These are phyloP conservation scores for Aspergillus sp. DNA, from an alignment of 2,329 filamentous ascomycete species.

Conservation along the genomic window DNA sequence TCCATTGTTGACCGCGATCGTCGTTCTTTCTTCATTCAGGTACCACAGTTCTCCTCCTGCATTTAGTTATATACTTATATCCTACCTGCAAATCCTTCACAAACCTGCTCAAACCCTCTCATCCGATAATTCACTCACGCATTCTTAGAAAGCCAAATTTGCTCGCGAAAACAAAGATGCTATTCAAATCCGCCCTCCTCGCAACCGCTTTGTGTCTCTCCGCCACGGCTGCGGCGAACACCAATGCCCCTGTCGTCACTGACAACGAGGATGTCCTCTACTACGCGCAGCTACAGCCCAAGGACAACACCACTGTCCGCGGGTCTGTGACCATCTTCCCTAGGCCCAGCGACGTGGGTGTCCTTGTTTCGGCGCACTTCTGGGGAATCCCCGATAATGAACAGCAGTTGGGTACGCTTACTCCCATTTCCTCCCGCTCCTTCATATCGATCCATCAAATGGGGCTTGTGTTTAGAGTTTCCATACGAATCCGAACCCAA, in stretches of 20 bases:
- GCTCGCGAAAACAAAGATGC: conserved; percentile 9
- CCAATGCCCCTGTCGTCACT: conserved; percentile 46
- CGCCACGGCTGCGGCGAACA: conserved; percentile 4
- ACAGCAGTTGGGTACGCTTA: conserved; percentile 61
- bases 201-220: conserved; percentile 11
- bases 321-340: conserved; percentile 52
- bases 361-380: conserved; percentile 57
- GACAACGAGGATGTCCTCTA: conserved; percentile 62
- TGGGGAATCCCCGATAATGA: conserved; percentile 58
- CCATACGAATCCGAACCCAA: conserved; percentile 9
- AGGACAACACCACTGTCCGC: conserved; percentile 57
- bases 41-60: not conserved
- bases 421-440: not conserved
- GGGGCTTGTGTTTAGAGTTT: not conserved
- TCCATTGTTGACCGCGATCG: not conserved
- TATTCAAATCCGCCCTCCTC: conserved; percentile 2
- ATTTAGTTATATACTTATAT: not conserved
- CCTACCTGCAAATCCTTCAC: not conserved
- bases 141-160: not conserved
- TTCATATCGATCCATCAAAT: not conserved
- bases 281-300: conserved; percentile 57
- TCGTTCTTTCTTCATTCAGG: not conserved
- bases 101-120: not conserved
- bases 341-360: conserved; percentile 54
- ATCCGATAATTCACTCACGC: not conserved